A percentile compares a stretch with the other conserved stretches of the same genome.
These are phyloP conservation scores for Candida yuanshanica DNA, from an alignment of 805 yeast species.

Conservation along the genomic window DNA sequence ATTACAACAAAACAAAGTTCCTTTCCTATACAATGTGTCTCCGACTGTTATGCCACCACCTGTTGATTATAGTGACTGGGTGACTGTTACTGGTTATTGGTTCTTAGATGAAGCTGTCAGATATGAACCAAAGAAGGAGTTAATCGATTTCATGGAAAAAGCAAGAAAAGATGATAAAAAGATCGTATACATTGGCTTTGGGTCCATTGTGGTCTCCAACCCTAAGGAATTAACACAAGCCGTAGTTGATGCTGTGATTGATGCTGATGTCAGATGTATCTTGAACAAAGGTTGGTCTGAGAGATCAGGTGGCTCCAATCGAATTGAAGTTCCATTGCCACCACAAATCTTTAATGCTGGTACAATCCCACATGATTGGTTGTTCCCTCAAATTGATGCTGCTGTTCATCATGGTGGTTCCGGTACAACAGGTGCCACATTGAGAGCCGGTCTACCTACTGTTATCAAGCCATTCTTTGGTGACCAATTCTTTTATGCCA, in stretches of 20 bases:
- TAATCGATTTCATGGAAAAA: conserved; percentile 51
- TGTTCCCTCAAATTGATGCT: conserved; percentile 82
- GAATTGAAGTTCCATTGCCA: conserved; percentile 48
- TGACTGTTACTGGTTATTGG: conserved; percentile 96
- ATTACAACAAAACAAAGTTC: conserved; percentile 73
- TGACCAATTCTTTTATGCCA: conserved; percentile 90
- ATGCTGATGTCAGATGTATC: conserved; percentile 81
- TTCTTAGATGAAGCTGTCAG: conserved; percentile 61
- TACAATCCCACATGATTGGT: conserved; percentile 87
- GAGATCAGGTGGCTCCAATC: conserved; percentile 38
- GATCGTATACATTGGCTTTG: conserved; percentile 89
- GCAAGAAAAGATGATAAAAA: conserved; percentile 62
- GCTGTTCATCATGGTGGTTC: conserved; percentile 98
- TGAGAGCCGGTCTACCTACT: conserved; percentile 84
- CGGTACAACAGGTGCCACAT: conserved; percentile 91
- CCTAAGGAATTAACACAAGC: conserved; percentile 75
- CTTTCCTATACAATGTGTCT: conserved; percentile 84
- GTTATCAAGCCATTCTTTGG: conserved; percentile 93
- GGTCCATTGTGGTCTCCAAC: conserved; percentile 86
- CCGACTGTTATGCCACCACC: conserved; percentile 89
- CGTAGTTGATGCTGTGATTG: conserved; percentile 68
- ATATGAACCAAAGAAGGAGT: conserved; percentile 55
- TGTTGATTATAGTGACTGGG: conserved; percentile 91
- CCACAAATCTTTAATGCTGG: conserved; percentile 64
- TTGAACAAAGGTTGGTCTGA: conserved; percentile 95